phyloP scores from a whole-genome alignment of 2,329 filamentous ascomycete species.

The Bipolaris cookei region DNA sequence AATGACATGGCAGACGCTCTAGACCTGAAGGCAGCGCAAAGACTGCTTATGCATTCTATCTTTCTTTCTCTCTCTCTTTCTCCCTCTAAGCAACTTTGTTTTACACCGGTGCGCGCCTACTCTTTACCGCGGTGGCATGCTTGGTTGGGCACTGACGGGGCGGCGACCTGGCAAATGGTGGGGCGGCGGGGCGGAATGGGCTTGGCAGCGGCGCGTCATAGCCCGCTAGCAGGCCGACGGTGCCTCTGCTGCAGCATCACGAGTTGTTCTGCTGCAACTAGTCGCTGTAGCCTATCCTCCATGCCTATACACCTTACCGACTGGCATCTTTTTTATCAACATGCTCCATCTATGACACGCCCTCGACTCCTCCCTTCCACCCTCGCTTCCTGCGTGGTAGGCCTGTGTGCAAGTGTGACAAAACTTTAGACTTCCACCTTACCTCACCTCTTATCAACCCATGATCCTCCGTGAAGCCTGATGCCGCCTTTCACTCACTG shows the following conservation, averaged over 20 bases:
- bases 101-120: neutral
- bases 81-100: neutral
- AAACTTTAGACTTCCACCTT: slow-evolving; percentile 1
- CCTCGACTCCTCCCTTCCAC: neutral
- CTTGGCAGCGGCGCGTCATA: slow-evolving; percentile 23
- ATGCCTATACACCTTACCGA: neutral
- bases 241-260: neutral
- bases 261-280: slow-evolving; percentile 9
- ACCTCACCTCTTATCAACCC: slow-evolving; percentile 7
- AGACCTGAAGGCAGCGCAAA: neutral
- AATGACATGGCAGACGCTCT: neutral
- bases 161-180: neutral
- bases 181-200: neutral
- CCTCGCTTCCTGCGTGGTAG: neutral
- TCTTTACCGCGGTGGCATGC: neutral
- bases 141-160: neutral
- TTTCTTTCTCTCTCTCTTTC: neutral
- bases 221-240: slow-evolving; percentile 5
- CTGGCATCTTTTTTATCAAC: slow-evolving; percentile 1
- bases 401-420: slow-evolving; percentile 7
- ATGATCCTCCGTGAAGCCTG: slow-evolving; percentile 23
- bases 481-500: slow-evolving; percentile 26
- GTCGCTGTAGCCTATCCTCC: slow-evolving; percentile 10
- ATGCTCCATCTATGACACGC: neutral
- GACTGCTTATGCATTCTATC: too few relatives aligned